These are phyloP conservation scores for Phytophthora fragariaefolia DNA, from an alignment of 352 stramenopile species.

Conservation along the genomic window DNA sequence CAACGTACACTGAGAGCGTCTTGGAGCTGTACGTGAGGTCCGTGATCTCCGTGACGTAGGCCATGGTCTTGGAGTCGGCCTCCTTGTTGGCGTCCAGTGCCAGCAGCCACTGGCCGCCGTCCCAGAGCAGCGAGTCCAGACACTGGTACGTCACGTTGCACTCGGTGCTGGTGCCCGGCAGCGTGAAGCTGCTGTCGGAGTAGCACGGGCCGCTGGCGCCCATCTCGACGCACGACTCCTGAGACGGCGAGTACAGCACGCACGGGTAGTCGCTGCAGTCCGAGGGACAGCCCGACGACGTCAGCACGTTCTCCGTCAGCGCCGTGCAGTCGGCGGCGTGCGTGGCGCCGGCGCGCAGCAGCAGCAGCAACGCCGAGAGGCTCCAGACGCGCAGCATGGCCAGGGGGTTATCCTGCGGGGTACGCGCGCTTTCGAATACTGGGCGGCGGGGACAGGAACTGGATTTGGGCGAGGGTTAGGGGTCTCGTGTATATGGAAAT, in stretches of 20 bases:
- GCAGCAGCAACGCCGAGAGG: slow-evolving; percentile 27
- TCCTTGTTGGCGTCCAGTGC: slow-evolving; percentile 33
- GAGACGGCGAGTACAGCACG: slow-evolving; percentile 59
- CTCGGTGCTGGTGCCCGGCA: slow-evolving; percentile 23
- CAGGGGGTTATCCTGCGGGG: slow-evolving; percentile 1
- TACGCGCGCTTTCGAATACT: slow-evolving; percentile 5
- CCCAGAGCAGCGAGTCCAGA: slow-evolving; percentile 49
- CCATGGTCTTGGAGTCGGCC: slow-evolving; percentile 42
- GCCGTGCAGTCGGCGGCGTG: slow-evolving; percentile 43
- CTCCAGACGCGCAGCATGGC: slow-evolving; percentile 2
- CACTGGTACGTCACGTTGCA: slow-evolving; percentile 72
- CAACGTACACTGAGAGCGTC: slow-evolving; percentile 53
- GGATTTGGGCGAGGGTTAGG: slow-evolving; percentile 31
- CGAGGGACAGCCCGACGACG: slow-evolving; percentile 50
- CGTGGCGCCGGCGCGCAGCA: slow-evolving; percentile 2
- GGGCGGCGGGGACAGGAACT: slow-evolving; percentile 13
- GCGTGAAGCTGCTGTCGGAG: slow-evolving; percentile 33
- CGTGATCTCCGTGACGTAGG: slow-evolving; percentile 56
- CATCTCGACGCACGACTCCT: slow-evolving; percentile 37
- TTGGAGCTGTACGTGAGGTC: slow-evolving; percentile 41
- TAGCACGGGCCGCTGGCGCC: slow-evolving; percentile 46
- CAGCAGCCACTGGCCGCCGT: slow-evolving; percentile 48
- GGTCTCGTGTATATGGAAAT: slow-evolving; percentile 9
- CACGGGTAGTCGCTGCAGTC: slow-evolving; percentile 43
- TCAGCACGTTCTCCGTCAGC: slow-evolving; percentile 59